phyloP scores from a whole-genome alignment of 2,329 filamentous ascomycete species.

The Sphaerulina vaccinii region DNA sequence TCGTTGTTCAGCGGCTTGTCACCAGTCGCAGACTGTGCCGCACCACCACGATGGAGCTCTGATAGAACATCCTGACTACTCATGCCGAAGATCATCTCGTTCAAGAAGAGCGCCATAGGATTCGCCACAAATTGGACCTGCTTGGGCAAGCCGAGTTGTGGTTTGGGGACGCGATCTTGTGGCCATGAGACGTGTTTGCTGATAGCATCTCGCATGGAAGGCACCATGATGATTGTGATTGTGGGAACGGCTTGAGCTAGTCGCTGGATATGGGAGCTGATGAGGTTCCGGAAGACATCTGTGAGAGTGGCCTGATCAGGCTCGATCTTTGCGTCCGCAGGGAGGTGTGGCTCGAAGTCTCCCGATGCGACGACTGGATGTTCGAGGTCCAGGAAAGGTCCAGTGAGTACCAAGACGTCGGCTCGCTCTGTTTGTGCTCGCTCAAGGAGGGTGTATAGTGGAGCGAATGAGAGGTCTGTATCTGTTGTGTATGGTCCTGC shows the following conservation, averaged over 20 bases:
- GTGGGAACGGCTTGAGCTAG: slow-evolving; percentile 70
- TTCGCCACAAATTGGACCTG: slow-evolving; percentile 78
- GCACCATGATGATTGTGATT: slow-evolving; percentile 78
- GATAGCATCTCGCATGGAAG: slow-evolving; percentile 78
- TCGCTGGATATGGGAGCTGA: slow-evolving; percentile 69
- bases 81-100: slow-evolving; percentile 80
- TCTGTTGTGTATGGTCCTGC: slow-evolving; percentile 91
- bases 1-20: slow-evolving; percentile 66
- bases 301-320: slow-evolving; percentile 76
- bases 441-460: slow-evolving; percentile 76
- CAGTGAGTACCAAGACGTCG: slow-evolving; percentile 76
- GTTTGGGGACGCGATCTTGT: slow-evolving; percentile 66
- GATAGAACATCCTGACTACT: slow-evolving; percentile 81
- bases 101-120: slow-evolving; percentile 83
- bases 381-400: slow-evolving; percentile 88
- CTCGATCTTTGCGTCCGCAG: slow-evolving; percentile 39
- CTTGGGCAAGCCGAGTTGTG: slow-evolving; percentile 76
- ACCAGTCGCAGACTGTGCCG: slow-evolving; percentile 82
- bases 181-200: slow-evolving; percentile 86
- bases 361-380: slow-evolving; percentile 76
- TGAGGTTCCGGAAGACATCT: slow-evolving; percentile 78
- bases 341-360: slow-evolving; percentile 45
- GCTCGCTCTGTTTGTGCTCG: slow-evolving; percentile 72
- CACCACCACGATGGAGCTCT: slow-evolving; percentile 56
- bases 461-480: slow-evolving; percentile 86